Conservation (phyloP, 805 yeast genomes). For the Scheffersomyces lignosus region DNA sequence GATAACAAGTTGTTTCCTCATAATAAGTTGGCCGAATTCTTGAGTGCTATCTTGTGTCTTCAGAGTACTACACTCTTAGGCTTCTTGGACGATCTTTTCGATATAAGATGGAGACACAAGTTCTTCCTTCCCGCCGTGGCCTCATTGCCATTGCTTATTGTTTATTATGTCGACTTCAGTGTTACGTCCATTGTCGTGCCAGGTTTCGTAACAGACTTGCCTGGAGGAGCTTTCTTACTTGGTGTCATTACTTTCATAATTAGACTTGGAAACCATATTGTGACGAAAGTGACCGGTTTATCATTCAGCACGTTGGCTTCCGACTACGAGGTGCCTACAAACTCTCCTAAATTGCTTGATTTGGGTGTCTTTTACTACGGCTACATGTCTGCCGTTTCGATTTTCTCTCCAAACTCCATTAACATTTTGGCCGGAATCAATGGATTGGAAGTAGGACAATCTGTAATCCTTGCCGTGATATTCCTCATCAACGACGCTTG, state of each 20-base stretch:
- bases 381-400: constrained; percentile 89
- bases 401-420: constrained; percentile 94
- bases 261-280: constrained; percentile 29
- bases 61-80: constrained; percentile 86
- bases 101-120: constrained; percentile 96
- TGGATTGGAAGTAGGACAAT: constrained; percentile 96
- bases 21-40: constrained; percentile 77
- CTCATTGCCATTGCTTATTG: constrained; percentile 84
- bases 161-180: constrained; percentile 92
- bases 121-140: constrained; percentile 95
- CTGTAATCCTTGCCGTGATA: constrained; percentile 70
- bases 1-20: constrained; percentile 63
- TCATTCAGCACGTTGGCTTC: constrained; percentile 36
- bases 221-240: constrained; percentile 26
- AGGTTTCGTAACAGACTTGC: constrained; percentile 48
- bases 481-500: constrained; percentile 75
- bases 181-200: constrained; percentile 88
- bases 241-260: constrained; percentile 20
- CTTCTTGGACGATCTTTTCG: constrained; percentile 91
- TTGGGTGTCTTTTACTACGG: constrained; percentile 77
- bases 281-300: constrained; percentile 35
- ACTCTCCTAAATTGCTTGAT: constrained; percentile 57
- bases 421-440: constrained; percentile 95
- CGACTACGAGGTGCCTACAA: constrained; percentile 35
- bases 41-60: constrained; percentile 80